Evolutionary conservation across 768 basidiomycete species (phyloP), one percentile per base, ranked within the genome.

Genomic region (Daedaleopsis nitida): DNA sequence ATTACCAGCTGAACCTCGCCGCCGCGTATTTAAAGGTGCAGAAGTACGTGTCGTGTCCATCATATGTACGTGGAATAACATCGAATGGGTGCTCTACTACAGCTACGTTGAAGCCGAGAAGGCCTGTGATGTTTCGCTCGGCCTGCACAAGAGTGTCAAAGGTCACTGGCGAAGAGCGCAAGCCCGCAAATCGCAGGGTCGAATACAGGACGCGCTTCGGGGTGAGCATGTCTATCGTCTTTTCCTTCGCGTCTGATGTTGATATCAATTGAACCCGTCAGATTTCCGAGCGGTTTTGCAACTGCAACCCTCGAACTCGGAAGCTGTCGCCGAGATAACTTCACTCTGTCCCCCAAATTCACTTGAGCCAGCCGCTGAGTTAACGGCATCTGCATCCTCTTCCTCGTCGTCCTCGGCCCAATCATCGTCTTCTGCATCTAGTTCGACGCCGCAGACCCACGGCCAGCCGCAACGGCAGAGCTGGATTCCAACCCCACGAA

Each of bases 1-100:
- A 88, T 66, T 91, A 91, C 66, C 86, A 89, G 67, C 81, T 91
- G 38, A 91, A 91, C 67, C 79, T 91, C 24, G 89, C 89, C 3
- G 88, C 88, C 1, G 89, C 89, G 0, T 80, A 90, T 70, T 71
- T 91, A 38, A 91, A 91, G 68, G 73, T 91, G 50, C 76, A 78
- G 73, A 83, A 87, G 89, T 91, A 72, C 60, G 86, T 45, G 19
- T 44, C 45, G 38, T 54, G 59, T 55, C 55, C 58, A 57, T 3
- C 32, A 16, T 2, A 5, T 59, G 65, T 13, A n/a, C 19, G 32
- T 44, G 23, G 13, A 23, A 51, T 42, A n/a, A 14, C 1, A 55
- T 52, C 11, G 16, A 12, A 49, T 21, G n/a, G 27, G 27, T 32
- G 7, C 27, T 21, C 27, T 52, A 53, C 37, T 14, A 38, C 66